Percentiles rank a stretch among this genome's conserved stretches.
These are phyloP conservation scores for Oryza meyeriana DNA, from an alignment of 176 grass and related monocot genomes.

Conservation along the genomic window DNA sequence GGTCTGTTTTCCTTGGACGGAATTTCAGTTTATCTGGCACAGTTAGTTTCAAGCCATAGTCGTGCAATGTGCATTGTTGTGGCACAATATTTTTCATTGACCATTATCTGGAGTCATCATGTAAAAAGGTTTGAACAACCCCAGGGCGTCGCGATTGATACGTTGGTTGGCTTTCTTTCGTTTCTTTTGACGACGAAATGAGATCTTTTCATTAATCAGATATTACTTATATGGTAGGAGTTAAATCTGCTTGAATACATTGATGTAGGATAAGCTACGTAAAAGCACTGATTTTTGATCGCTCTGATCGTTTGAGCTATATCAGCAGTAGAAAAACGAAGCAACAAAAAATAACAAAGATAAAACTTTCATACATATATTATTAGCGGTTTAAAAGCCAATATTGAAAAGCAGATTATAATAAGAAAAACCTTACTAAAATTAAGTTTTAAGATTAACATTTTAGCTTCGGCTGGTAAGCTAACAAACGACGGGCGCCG, in stretches of 20 bases:
- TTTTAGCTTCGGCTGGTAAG: too few species aligned
- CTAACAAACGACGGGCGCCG: too few species aligned
- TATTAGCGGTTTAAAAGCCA: too few species aligned
- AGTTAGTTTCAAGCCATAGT: constrained; percentile 21
- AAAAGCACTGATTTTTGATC: too few species aligned
- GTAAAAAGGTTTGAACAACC: constrained; percentile 8
- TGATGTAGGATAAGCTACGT: too few species aligned
- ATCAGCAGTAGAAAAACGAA: too few species aligned
- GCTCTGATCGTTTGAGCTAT: too few species aligned
- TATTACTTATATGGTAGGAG: background rate
- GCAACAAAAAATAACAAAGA: too few species aligned
- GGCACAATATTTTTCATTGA: constrained; percentile 35
- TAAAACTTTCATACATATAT: too few species aligned
- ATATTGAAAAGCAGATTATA: too few species aligned
- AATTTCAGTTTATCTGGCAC: constrained; percentile 23
- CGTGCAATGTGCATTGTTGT: constrained; percentile 28
- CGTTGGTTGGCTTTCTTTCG: background rate
- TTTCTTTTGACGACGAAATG: background rate
- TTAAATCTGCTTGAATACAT: background rate
- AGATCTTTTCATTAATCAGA: background rate
- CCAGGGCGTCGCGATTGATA: background rate
- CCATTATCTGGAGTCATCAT: constrained; percentile 23
- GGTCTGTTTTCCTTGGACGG: constrained; percentile 10
- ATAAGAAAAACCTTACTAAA: too few species aligned
- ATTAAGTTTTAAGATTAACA: too few species aligned